A percentile compares a stretch with the other conserved stretches of the same genome.
phyloP scores from a whole-genome alignment of 148 eudicot genomes.

The Vaccinium darrowii region DNA sequence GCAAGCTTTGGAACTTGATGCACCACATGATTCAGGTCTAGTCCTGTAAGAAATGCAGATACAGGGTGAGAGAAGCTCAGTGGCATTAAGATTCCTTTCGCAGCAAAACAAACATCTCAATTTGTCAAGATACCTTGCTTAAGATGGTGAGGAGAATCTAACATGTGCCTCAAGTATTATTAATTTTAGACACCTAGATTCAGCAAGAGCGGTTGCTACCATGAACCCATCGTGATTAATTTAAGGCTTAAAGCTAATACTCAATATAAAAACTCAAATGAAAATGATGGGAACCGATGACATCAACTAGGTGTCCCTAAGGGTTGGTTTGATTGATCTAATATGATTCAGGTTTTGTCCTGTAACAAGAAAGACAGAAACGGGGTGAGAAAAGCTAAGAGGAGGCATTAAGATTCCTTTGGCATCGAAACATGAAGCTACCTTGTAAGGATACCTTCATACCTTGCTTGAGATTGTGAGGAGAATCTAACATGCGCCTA shows the following conservation, averaged over 20 bases:
- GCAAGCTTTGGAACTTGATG: constrained; percentile 76
- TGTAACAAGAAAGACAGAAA: too few relatives aligned
- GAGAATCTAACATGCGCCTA: neutral
- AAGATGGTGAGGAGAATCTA: neutral
- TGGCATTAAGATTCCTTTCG: neutral
- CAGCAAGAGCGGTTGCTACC: neutral
- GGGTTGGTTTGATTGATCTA: neutral
- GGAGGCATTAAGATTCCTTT: neutral
- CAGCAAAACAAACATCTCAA: neutral
- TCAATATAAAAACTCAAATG: neutral
- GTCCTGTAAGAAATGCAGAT: constrained; percentile 35
- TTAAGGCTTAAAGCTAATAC: neutral
- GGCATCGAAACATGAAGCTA: neutral
- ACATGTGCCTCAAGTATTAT: neutral
- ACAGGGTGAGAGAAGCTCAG: neutral
- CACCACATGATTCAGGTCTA: constrained; percentile 72
- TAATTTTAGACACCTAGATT: neutral
- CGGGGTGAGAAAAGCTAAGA: neutral
- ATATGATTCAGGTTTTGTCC: constrained; percentile 48
- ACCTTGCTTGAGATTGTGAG: neutral
- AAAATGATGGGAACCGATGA: neutral
- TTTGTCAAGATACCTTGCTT: neutral
- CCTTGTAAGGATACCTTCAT: neutral
- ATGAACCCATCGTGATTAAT: neutral
- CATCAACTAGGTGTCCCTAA: neutral